Conservation (phyloP, 129 eudicot species). For the sunflower (Helianthus annuus) region DNA sequence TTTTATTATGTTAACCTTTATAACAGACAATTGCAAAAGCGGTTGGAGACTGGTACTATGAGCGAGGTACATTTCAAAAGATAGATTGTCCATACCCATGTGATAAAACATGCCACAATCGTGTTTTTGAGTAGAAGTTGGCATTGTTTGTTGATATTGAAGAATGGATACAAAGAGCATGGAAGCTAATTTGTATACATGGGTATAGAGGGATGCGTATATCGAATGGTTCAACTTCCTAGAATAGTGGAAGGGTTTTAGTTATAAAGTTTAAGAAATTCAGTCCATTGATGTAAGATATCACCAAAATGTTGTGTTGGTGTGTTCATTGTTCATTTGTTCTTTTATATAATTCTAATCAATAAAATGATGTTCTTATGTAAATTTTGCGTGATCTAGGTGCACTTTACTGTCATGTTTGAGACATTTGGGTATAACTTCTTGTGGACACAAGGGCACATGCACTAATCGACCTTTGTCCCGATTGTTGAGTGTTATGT, state of each 20-base stretch:
- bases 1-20: background rate
- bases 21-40: slow-evolving; percentile 47
- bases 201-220: background rate
- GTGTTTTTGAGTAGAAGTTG: slow-evolving; percentile 35
- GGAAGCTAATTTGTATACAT: slow-evolving; percentile 8
- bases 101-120: slow-evolving; percentile 39
- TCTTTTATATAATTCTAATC: slow-evolving; percentile 18
- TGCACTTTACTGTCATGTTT: too few relatives aligned
- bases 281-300: background rate
- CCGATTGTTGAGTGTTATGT: too few relatives aligned
- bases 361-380: slow-evolving; percentile 21
- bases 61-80: slow-evolving; percentile 26
- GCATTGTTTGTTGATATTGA: background rate
- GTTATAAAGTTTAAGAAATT: slow-evolving; percentile 3
- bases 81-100: slow-evolving; percentile 43
- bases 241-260: background rate
- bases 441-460: too few relatives aligned
- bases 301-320: slow-evolving; percentile 13
- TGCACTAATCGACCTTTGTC: too few relatives aligned
- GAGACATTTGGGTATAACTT: too few relatives aligned
- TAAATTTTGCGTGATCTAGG: too few relatives aligned
- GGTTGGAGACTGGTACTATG: slow-evolving; percentile 48
- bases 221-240: slow-evolving; percentile 9
- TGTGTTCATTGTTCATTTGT: background rate
- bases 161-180: background rate